These are phyloP conservation scores for Teratosphaeria gauchensis DNA, from an alignment of 2,329 filamentous ascomycete species.

Conservation along the genomic window DNA sequence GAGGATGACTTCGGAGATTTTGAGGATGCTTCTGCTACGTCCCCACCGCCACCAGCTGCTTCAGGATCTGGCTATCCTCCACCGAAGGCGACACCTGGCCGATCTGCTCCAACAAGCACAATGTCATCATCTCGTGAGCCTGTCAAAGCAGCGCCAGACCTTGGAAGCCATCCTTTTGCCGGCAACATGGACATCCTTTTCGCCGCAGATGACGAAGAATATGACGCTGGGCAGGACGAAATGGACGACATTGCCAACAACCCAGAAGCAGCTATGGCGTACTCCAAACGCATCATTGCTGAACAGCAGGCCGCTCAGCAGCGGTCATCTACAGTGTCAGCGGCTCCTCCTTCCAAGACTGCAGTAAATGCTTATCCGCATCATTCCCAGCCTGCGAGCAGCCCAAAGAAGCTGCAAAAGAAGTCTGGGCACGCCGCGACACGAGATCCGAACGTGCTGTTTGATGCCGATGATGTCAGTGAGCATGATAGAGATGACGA, in stretches of 20 bases:
- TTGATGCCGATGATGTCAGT: constrained; percentile 23
- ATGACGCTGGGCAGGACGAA: constrained; percentile 26
- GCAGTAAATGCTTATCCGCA: background rate
- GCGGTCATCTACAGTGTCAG: background rate
- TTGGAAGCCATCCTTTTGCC: constrained; percentile 24
- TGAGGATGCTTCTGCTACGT: constrained; percentile 28
- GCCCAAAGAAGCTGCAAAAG: constrained; percentile 16
- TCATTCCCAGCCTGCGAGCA: background rate
- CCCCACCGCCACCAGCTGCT: background rate
- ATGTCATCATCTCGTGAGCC: background rate
- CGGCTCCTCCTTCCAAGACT: background rate
- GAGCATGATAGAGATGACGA: constrained; percentile 22
- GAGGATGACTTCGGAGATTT: constrained; percentile 48
- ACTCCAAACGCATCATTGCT: constrained; percentile 23
- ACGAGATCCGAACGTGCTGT: constrained; percentile 21
- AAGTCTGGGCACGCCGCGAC: constrained; percentile 15
- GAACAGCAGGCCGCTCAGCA: constrained; percentile 5
- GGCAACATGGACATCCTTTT: constrained; percentile 26
- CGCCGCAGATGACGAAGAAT: constrained; percentile 22
- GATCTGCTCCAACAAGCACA: background rate
- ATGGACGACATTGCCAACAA: constrained; percentile 23
- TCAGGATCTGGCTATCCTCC: background rate
- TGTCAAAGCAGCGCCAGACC: background rate
- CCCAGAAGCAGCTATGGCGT: constrained; percentile 26
- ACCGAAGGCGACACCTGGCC: background rate